Evolutionary conservation across 768 basidiomycete genomes (phyloP), one percentile per base, ranked within the genome.

Genomic region (Brasilioporus rufonigricans): DNA sequence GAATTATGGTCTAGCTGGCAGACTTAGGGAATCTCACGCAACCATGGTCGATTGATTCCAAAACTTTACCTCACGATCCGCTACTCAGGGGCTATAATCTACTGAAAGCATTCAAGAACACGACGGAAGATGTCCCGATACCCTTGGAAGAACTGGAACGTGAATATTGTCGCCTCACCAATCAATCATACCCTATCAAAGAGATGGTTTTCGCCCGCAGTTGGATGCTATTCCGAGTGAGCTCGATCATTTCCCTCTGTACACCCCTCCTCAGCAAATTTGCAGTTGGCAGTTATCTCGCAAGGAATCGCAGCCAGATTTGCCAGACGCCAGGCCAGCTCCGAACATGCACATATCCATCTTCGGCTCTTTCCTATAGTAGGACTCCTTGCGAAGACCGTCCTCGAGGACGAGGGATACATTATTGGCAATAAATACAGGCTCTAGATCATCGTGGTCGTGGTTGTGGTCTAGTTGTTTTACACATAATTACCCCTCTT

Each of bases 271-370:
- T 48, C 8, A 47, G 48, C 48, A 31, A 35, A 47, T 56, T 18
- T 46, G 18, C 60, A 89, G 89, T 71, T 89, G 24, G 79, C 91
- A 0, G 79, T 96, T 55, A 95, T 97, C 60, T 75, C 83, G 1
- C 93, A 97, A 72, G 93, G 93, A 4, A 93, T 97, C 58, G 90
- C 93, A 2, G 93, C 93, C 29, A 82, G 93, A 41, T 83, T 82
- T 49, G 91, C 92, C 1, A 79, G 87, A 24, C 83, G 91, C 19
- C 93, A 97, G 70, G 93, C 93, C 4, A 94, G 90, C 66, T 95
- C 93, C 0, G 92, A 93, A 68, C 74, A 76, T 39, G 93, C 93
- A 8, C 74, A 71, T 41, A 57, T 77, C 44, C 75, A 79, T 38
- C 55, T 49, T 12, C 50, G 53, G 1, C 63, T 76, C 10, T 91